These are phyloP conservation scores for Pneumocystis oryctolagi DNA, from an alignment of 1,139 yeast genomes.

Conservation along the genomic window DNA sequence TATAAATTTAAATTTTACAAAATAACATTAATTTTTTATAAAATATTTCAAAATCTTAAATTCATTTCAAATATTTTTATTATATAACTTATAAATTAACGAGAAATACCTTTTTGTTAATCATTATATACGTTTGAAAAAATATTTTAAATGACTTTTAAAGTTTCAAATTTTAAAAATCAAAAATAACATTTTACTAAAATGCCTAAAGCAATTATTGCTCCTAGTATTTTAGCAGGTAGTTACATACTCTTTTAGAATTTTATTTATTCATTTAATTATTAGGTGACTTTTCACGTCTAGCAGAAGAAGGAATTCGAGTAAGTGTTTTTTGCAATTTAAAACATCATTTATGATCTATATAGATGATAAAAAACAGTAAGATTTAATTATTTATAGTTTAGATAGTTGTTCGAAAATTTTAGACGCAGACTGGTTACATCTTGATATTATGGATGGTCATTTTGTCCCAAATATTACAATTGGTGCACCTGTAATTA, in stretches of 20 bases:
- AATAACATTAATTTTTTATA: no score
- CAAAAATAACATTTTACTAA: background rate
- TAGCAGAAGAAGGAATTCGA: background rate
- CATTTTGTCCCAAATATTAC: slow-evolving; percentile 95
- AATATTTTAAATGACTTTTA: background rate
- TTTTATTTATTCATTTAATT: slow-evolving; percentile 51
- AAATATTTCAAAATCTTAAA: no score
- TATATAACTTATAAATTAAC: no score
- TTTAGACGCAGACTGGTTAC: slow-evolving; percentile 59
- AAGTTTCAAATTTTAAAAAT: background rate
- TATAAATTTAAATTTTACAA: no score
- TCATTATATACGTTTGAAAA: background rate
- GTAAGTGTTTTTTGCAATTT: background rate
- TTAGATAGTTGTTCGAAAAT: background rate
- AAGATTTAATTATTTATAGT: background rate
- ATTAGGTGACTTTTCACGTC: slow-evolving; percentile 29
- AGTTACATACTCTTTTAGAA: slow-evolving; percentile 7
- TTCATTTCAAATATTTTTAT: no score
- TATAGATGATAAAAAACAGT: background rate
- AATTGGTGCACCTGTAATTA: slow-evolving; percentile 79
- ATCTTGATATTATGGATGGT: slow-evolving; percentile 97
- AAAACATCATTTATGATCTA: background rate
- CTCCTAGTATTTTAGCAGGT: slow-evolving; percentile 94
- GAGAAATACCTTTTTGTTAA: no score
- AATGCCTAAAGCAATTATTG: slow-evolving; percentile 44